phyloP scores from a whole-genome alignment of 495 filamentous ascomycete species.

The Staphylotrichum longicolle region DNA sequence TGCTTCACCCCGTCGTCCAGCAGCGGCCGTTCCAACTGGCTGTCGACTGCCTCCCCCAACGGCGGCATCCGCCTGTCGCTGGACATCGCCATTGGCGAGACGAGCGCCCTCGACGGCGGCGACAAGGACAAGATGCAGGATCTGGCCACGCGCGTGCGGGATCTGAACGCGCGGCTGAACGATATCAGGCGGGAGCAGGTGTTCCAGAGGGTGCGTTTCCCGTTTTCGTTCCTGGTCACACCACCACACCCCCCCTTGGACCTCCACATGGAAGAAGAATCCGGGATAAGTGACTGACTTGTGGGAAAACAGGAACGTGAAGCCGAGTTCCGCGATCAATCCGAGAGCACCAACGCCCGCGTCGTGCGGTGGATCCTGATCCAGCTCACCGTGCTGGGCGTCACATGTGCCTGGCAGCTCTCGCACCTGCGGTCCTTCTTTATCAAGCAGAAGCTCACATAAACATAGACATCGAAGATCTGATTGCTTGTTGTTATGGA shows the following conservation, averaged over 20 bases:
- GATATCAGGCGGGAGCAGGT: constrained; percentile 94
- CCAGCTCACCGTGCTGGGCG: constrained; percentile 81
- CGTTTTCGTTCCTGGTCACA: neutral
- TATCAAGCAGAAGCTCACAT: constrained; percentile 99
- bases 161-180: constrained; percentile 81
- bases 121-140: constrained; percentile 93
- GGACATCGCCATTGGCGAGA: constrained; percentile 94
- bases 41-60: constrained; percentile 58
- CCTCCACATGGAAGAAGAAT: neutral
- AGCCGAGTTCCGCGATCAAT: constrained; percentile 96
- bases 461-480: neutral
- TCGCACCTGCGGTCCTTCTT: constrained; percentile 95
- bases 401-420: constrained; percentile 95
- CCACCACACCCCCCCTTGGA: neutral
- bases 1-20: constrained; percentile 81
- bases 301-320: constrained; percentile 73
- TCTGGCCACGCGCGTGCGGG: constrained; percentile 83
- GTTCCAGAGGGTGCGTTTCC: constrained; percentile 78
- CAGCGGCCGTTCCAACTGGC: constrained; percentile 62
- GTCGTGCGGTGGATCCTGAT: constrained; percentile 93
- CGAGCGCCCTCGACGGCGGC: constrained; percentile 86
- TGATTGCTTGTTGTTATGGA: neutral
- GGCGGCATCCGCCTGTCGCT: constrained; percentile 80
- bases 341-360: constrained; percentile 85
- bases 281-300: neutral